These are phyloP conservation scores for Begonia fuchsioides DNA, from an alignment of 306 rosid species.

Conservation along the genomic window DNA sequence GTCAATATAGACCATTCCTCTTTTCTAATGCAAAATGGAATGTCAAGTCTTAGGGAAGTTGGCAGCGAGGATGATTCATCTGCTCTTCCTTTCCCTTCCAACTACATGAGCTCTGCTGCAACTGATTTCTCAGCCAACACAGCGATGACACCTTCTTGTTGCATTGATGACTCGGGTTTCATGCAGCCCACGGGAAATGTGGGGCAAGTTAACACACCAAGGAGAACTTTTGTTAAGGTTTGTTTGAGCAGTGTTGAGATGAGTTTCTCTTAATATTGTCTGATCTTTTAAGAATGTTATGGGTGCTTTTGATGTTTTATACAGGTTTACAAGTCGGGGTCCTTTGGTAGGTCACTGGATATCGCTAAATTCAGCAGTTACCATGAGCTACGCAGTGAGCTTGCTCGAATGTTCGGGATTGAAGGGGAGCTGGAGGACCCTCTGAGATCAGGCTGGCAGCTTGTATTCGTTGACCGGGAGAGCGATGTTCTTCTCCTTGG, in stretches of 20 bases:
- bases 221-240: conserved; percentile 85
- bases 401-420: conserved; percentile 77
- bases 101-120: conserved; percentile 48
- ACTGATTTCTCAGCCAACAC: conserved; percentile 44
- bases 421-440: conserved; percentile 87
- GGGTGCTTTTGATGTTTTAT: not conserved
- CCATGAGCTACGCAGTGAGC: conserved; percentile 71
- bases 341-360: conserved; percentile 48
- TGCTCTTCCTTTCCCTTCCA: conserved; percentile 47
- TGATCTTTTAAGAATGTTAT: no score
- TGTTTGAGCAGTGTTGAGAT: conserved; percentile 6
- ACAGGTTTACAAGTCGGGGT: conserved; percentile 48
- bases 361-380: conserved; percentile 73
- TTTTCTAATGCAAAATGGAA: conserved; percentile 69
- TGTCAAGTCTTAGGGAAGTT: conserved; percentile 57
- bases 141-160: conserved; percentile 39
- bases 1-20: conserved; percentile 80
- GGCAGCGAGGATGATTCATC: conserved; percentile 35
- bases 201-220: conserved; percentile 47
- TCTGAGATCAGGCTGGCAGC: conserved; percentile 99
- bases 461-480: conserved; percentile 94
- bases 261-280: not conserved
- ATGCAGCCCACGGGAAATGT: conserved; percentile 45
- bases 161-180: conserved; percentile 58
- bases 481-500: conserved; percentile 89